Conservation (phyloP, 2,329 filamentous ascomycete genomes). For the Pseudocercospora vitis region DNA sequence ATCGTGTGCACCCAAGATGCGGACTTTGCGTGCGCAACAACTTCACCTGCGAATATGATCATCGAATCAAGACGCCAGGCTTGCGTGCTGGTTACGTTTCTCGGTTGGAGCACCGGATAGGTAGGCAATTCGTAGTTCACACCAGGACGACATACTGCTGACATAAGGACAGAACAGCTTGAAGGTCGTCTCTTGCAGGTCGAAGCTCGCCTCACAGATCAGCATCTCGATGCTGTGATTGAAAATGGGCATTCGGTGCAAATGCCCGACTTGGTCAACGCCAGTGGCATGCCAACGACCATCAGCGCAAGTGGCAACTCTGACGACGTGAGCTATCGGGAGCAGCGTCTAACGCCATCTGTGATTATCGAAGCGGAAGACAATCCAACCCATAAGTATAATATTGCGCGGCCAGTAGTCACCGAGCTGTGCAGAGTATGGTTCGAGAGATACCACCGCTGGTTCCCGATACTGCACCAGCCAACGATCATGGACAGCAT, state of each 20-base stretch:
- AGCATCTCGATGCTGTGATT: neutral
- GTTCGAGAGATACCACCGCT: constrained; percentile 42
- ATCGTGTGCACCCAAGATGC: constrained; percentile 31
- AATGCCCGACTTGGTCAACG: neutral
- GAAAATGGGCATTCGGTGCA: neutral
- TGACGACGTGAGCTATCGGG: neutral
- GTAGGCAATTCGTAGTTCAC: constrained; percentile 24
- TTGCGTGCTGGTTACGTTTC: constrained; percentile 50
- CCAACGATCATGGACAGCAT: constrained; percentile 29
- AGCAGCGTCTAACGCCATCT: neutral
- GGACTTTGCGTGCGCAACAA: constrained; percentile 26
- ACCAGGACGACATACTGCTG: constrained; percentile 21
- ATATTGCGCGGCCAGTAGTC: constrained; percentile 10
- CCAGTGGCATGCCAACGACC: neutral
- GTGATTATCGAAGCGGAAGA: neutral
- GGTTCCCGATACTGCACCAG: constrained; percentile 41
- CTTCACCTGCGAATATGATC: constrained; percentile 32
- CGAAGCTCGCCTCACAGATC: constrained; percentile 6
- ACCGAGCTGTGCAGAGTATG: constrained; percentile 35
- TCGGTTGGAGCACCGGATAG: constrained; percentile 39
- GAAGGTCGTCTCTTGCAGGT: constrained; percentile 17
- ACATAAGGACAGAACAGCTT: constrained; percentile 26
- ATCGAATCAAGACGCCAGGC: constrained; percentile 28
- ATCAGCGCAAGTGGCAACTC: neutral
- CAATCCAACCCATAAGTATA: neutral